A percentile compares a stretch with the other conserved stretches of the same genome.
Evolutionary conservation across 1,139 yeast species (phyloP).

Genomic region (Hanseniaspora gamundiae): DNA sequence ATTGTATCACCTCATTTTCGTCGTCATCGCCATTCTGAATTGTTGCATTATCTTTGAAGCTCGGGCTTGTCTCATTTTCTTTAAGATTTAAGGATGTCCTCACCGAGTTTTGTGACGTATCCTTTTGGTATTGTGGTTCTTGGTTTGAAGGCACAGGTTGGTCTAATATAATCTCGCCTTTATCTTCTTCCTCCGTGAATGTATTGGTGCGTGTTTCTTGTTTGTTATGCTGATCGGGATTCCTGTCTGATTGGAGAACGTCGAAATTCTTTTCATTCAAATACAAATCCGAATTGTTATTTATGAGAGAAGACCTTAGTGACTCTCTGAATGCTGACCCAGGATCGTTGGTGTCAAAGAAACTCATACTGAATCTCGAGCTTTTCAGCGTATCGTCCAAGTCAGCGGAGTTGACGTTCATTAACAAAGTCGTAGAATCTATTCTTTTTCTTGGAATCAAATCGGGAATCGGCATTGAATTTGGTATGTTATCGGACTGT

Average conservation of each 20-base stretch:
- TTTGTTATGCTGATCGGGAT: too few relatives aligned
- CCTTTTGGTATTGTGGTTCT: too few relatives aligned
- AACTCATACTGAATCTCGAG: slow-evolving; percentile 6
- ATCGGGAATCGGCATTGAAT: background rate
- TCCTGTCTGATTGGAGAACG: too few relatives aligned
- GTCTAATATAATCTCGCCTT: background rate
- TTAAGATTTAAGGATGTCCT: too few relatives aligned
- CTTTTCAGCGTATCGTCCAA: slow-evolving; percentile 5
- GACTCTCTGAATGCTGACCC: slow-evolving; percentile 5
- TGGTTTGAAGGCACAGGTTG: too few relatives aligned
- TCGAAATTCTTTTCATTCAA: background rate
- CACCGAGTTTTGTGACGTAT: too few relatives aligned
- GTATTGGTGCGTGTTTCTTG: too few relatives aligned
- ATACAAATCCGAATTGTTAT: background rate
- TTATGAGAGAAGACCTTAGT: slow-evolving; percentile 2
- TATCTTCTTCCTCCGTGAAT: background rate
- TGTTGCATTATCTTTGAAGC: too few relatives aligned
- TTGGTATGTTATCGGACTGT: background rate
- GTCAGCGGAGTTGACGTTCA: slow-evolving; percentile 3
- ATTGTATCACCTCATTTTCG: background rate
- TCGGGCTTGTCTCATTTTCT: too few relatives aligned
- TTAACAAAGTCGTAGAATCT: slow-evolving; percentile 6
- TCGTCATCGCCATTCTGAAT: background rate
- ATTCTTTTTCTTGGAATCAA: slow-evolving; percentile 2
- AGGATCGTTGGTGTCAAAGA: slow-evolving; percentile 5